Evolutionary conservation across 1,139 yeast species (phyloP), one percentile per base, ranked within the genome.

Genomic region (Meyerozyma elateridarum): DNA sequence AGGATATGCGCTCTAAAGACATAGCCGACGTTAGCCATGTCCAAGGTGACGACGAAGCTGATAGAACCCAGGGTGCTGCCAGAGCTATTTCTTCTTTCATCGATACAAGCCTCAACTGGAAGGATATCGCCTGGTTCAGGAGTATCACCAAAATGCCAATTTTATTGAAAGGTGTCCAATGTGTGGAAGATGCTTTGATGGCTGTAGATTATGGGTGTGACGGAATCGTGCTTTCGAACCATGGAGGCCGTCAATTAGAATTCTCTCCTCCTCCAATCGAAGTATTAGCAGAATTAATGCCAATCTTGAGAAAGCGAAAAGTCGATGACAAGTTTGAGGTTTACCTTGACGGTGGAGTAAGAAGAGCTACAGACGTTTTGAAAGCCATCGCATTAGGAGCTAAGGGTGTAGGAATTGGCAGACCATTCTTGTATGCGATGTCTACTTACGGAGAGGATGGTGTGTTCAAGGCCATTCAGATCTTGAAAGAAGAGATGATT

Each of bases 1-100:
- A 76, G 41, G 85, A 79, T 44, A 54, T 60, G 74, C 52, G 76
- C 33, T 58, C 62, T 36, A 64, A 62, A 41, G 44, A 59, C 25
- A 44, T 64, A 29, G 64, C 58, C 39, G 70, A 64, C 38, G 39
- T 61, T 72, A 50, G 70, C 64, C 51, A 81, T 71, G 51, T 52
- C 42, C 84, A 76, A 41, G 80, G 71, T 5, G 81, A 73, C 14
- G 80, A 76, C 6, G 68, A 63, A 16, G 72, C 79, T 4, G 88
- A 82, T 48, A 62, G 85, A 33, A 56, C 77, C 12, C 85, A 82
- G 51, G 96, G 96, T 31, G 94, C 95, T 0, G 89, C 96, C 0
- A 64, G 88, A 33, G 95, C 96, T 15, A 74, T 88, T 35, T 77
- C 88, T 16, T 48, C 53, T 15, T 87, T 88, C 54, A 88, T 88